Base-by-base conservation (phyloP, 352 stramenopile species). In the Phytophthora tubulina region DNA sequence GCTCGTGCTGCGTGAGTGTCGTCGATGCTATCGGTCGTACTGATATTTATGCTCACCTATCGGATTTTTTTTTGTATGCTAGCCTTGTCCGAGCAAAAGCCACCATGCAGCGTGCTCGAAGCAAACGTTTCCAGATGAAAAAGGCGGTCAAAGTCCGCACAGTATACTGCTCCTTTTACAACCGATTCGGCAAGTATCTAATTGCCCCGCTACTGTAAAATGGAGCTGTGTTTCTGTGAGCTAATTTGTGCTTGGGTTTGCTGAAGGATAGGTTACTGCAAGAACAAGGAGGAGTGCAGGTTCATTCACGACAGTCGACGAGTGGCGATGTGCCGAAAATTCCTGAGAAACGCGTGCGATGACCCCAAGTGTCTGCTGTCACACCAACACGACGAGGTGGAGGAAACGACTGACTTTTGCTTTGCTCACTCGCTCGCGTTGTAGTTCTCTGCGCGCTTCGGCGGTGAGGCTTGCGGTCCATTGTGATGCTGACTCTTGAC, bases 281-380 rank as follows among this genome's bases (percentile, higher is more conserved):
- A 92, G 58, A 91, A 92, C 52, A 87, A 91, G 69, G 84, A 93
- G 64, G 76, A 75, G 14, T 96, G 88, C 73, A 84, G 80, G 59
- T 94, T 91, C 70, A 90, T 96, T 63, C 88, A 96, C 57, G 88
- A 96, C 65, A 96, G 86, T 66, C 86, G 88, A 17, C 86, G 82
- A n/a, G 76, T 94, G 49, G 80, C 81, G n/a, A 89, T 96, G 53
- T 96, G 88, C 39, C 85, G 82, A 31, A 90, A 91, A 56, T 96
- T 96, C 38, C 61, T 91, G 50, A 82, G 82, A 44, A 89, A 89
- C 39, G 77, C 80, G 44, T 96, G 88, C 72, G 65, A 60, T 27
- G 80, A 94, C 53, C 49, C 75, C 27, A 79, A 80, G 13, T 96
- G 88, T 48, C 57, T 80, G 64, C 76, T 96, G 27, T 94, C 88